A percentile compares a stretch with the other conserved stretches of the same genome.
These are phyloP conservation scores for Entomortierella chlamydospora DNA, from an alignment of 192 early-diverging fungal species.

Conservation along the genomic window DNA sequence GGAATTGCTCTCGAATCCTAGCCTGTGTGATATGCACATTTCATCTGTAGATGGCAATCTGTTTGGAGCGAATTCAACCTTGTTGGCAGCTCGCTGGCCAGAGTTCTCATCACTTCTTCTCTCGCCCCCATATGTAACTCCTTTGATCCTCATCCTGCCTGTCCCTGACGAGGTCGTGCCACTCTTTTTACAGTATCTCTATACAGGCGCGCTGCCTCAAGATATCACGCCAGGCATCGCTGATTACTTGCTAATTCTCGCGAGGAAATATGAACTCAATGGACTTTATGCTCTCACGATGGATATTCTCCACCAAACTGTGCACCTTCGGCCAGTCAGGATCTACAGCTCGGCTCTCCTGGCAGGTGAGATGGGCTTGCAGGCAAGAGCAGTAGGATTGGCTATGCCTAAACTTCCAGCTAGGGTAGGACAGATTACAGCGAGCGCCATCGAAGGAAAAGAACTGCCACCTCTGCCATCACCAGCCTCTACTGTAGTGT, in stretches of 20 bases:
- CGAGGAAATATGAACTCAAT: constrained; percentile 42
- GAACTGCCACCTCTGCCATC: constrained; percentile 2
- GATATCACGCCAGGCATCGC: constrained; percentile 27
- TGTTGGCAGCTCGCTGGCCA: constrained; percentile 45
- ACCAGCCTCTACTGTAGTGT: background rate
- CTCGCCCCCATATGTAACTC: constrained; percentile 47
- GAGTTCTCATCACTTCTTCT: constrained; percentile 37
- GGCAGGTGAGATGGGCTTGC: constrained; percentile 42
- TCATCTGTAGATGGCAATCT: constrained; percentile 27
- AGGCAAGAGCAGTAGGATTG: constrained; percentile 39
- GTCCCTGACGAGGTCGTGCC: constrained; percentile 47
- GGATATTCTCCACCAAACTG: constrained; percentile 33
- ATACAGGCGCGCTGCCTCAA: constrained; percentile 39
- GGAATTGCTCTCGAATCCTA: constrained; percentile 20
- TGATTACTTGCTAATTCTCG: constrained; percentile 42
- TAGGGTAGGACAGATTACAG: constrained; percentile 20
- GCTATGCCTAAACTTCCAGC: constrained; percentile 20
- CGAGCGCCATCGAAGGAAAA: constrained; percentile 1
- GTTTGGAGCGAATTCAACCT: constrained; percentile 42
- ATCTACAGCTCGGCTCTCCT: constrained; percentile 40
- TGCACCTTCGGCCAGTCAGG: constrained; percentile 23
- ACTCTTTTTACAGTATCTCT: constrained; percentile 44
- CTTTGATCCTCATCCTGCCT: constrained; percentile 34
- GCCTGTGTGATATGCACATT: constrained; percentile 41
- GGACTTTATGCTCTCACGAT: constrained; percentile 37